Evolutionary conservation across 495 filamentous ascomycete genomes (phyloP), one percentile per base, ranked within the genome.

Genomic region (Aspergillus nidulans): DNA sequence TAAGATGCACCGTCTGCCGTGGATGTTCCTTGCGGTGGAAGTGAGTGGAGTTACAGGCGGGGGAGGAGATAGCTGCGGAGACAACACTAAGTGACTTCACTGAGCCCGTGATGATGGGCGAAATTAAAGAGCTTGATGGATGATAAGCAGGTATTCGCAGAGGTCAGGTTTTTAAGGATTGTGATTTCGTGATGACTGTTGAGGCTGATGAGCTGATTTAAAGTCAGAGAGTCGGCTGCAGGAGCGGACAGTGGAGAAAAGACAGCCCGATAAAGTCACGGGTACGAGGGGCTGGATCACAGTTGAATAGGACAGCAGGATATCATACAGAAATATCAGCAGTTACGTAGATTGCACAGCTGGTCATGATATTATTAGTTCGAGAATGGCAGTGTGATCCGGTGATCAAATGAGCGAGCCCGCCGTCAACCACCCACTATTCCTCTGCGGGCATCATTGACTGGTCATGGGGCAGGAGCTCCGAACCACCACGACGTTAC

Each of bases 11-110:
- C 19, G 23, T 36, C 20, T 34, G 53, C 30, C 13, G 52, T 34
- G 52, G 51, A 55, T 41, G 40, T 40, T 54, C 51, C 59, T 52
- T 54, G 54, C 59, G 46, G 53, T 56, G 36, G 26, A 34, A 46
- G 26, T 18, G 25, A 46, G 26, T 18, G 25, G 38, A 48, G 36
- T 20, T 49, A 49, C 36, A 56, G 53, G 53, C 45, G 53, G 53
- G 53, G 53, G 46, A n/a, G 24, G 41, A 28, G 52, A 36, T 26
- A 40, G 21, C 26, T 46, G 41, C 24, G 38, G 30, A 34, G 30
- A 34, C 30, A 48, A 56, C 36, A 2, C n/a, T 30, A 34, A 34
- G 19, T 52, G 38, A 42, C 28, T 13, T 43, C 13, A 40, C 39
- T 26, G 38, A 25, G 20, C 45, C 36, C 19, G 42, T 38, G n/a